phyloP scores from a whole-genome alignment of 805 yeast genomes.

The Myxozyma sirexii region DNA sequence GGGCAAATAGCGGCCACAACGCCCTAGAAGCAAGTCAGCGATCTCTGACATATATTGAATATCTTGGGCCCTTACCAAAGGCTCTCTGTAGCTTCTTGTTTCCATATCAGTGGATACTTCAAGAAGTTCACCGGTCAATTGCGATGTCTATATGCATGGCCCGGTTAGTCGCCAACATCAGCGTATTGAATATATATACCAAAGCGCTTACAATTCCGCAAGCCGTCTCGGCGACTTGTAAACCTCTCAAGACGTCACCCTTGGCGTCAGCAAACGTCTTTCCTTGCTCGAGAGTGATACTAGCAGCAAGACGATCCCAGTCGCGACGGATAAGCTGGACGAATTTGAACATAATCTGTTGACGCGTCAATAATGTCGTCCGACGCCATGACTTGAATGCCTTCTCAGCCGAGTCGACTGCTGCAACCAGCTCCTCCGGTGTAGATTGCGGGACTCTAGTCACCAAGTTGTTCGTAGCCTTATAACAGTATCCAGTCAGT shows the following conservation, averaged over 20 bases:
- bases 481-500: not conserved
- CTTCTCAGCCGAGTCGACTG: slow-evolving; percentile 63
- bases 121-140: slow-evolving; percentile 61
- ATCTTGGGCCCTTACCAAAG: slow-evolving; percentile 17
- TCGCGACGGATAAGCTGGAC: slow-evolving; percentile 64
- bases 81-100: slow-evolving; percentile 70
- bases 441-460: slow-evolving; percentile 75
- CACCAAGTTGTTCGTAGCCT: slow-evolving; percentile 66
- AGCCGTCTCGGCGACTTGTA: slow-evolving; percentile 78
- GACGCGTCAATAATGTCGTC: slow-evolving; percentile 53
- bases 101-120: slow-evolving; percentile 77
- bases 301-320: slow-evolving; percentile 68
- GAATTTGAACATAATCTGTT: slow-evolving; percentile 68
- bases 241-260: slow-evolving; percentile 75
- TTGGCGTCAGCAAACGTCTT: slow-evolving; percentile 73
- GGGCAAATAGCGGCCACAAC: slow-evolving; percentile 79
- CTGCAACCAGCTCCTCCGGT: slow-evolving; percentile 62
- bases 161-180: too few relatives aligned
- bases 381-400: slow-evolving; percentile 65
- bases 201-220: slow-evolving; percentile 66
- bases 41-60: not conserved
- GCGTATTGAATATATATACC: too few relatives aligned
- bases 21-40: slow-evolving; percentile 51
- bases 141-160: slow-evolving; percentile 44
- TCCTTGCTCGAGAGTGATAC: slow-evolving; percentile 72